Percentiles rank a stretch among this genome's conserved stretches.
Evolutionary conservation across 2,329 filamentous ascomycete genomes (phyloP).

Genomic region (Fusarium zealandicum): DNA sequence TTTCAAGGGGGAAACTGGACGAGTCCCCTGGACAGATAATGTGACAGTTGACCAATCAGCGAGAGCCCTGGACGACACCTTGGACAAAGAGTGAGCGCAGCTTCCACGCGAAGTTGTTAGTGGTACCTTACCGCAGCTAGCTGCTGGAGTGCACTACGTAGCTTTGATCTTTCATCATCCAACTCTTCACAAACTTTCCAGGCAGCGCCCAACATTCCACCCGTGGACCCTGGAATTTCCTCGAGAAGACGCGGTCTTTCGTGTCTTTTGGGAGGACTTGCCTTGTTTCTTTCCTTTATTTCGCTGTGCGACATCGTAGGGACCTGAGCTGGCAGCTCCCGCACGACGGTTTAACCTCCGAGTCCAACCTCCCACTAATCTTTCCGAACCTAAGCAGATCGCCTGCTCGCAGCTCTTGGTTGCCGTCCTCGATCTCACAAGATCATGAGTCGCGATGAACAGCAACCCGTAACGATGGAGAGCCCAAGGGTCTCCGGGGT

Average conservation of each 20-base stretch:
- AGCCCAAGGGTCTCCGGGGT: constrained; percentile 31
- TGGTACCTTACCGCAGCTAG: constrained; percentile 25
- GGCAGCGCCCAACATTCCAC: constrained; percentile 12
- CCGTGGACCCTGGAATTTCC: constrained; percentile 12
- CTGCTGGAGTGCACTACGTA: constrained; percentile 17
- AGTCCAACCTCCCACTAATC: constrained; percentile 3
- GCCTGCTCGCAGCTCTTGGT: constrained; percentile 21
- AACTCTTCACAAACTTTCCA: constrained; percentile 21
- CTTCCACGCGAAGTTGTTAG: constrained; percentile 28
- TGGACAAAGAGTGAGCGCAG: constrained; percentile 35
- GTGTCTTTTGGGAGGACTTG: constrained; percentile 12
- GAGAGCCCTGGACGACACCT: constrained; percentile 38
- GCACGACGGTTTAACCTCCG: background rate
- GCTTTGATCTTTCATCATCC: constrained; percentile 29
- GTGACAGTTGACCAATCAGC: constrained; percentile 38
- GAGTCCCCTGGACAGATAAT: constrained; percentile 4
- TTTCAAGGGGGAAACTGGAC: constrained; percentile 5
- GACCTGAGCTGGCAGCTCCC: constrained; percentile 10
- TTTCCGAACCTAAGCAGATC: constrained; percentile 13
- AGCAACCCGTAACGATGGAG: constrained; percentile 38
- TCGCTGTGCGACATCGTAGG: background rate
- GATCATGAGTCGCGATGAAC: constrained; percentile 47
- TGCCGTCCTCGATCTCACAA: constrained; percentile 26
- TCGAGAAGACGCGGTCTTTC: constrained; percentile 24
- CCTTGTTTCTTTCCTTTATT: background rate